Evolutionary conservation across 345 rosid species (phyloP), one percentile per base, ranked within the genome.

Genomic region (Microcos paniculata): DNA sequence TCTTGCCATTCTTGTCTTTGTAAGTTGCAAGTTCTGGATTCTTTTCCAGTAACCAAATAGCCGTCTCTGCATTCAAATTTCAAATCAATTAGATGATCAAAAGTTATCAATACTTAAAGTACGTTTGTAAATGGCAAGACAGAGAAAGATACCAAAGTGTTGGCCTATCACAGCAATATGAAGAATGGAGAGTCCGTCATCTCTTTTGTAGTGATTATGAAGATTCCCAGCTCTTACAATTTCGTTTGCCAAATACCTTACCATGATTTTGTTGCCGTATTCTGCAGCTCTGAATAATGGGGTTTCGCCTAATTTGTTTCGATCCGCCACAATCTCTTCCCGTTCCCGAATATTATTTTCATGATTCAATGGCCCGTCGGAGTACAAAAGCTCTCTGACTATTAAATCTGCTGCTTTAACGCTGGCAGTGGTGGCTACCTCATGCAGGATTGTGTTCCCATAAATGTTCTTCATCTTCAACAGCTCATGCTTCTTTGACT

Each of bases 131-230:
- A 48, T 15, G 52, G 52, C 3, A 1, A 42, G 45, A 42, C 45
- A 55, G 30, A 55, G 2, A 68, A 49, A 51, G 6, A 48, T 26
- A 80, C 80, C 84, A 19, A 46, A 83, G 21, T 84, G 74, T 33
- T 66, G 71, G 18, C 78, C 64, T 3, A 78, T 45, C 38, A 81
- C 69, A 28, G 85, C 58, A 53, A 53, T 69, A 28, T 79, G 80
- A 67, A 84, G 84, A 63, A 84, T 71, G 46, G 72, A 77, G 53
- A 30, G 2, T 18, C 46, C 18, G 43, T 78, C 80, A 5, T 58
- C 42, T 51, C 40, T 58, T 48, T 23, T 62, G 69, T 68, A 23
- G 70, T 57, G 77, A 8, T 16, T 11, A 0, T 28, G 3, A 61
- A 14, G 11, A 24, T 43, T 26, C 26, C 76, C 66, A 8, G 3